These are phyloP conservation scores for Fistulifera solaris DNA, from an alignment of 108 stramenopile species.

Conservation along the genomic window DNA sequence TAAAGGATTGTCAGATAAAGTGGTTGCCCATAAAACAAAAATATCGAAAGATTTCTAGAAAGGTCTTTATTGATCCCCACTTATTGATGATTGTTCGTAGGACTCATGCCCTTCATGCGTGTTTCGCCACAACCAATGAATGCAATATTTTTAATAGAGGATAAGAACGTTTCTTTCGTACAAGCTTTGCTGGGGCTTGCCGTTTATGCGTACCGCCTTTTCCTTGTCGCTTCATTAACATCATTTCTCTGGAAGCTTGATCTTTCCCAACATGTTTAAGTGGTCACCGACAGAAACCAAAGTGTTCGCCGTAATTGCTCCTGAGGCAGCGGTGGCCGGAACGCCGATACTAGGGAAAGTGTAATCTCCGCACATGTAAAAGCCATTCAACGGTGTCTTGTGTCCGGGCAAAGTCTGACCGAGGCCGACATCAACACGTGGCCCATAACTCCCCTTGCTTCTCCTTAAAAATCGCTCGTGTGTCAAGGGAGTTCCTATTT, in stretches of 20 bases:
- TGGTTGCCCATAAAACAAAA: too few relatives aligned
- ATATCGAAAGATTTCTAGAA: too few relatives aligned
- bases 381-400: conserved; percentile 38
- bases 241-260: conserved; percentile 30
- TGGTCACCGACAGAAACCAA: conserved; percentile 40
- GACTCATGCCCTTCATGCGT: too few relatives aligned
- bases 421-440: conserved; percentile 6
- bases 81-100: too few relatives aligned
- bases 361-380: conserved; percentile 48
- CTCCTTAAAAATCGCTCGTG: conserved; percentile 86
- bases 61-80: too few relatives aligned
- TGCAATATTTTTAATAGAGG: too few relatives aligned
- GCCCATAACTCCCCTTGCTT: conserved; percentile 10
- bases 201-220: too few relatives aligned
- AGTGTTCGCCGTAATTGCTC: conserved; percentile 56
- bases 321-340: conserved; percentile 71
- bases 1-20: too few relatives aligned
- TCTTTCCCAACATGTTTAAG: conserved; percentile 44
- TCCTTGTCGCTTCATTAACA: too few relatives aligned
- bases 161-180: too few relatives aligned
- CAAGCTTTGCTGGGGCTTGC: too few relatives aligned
- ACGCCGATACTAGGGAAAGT: conserved; percentile 84
- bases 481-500: conserved; percentile 85
- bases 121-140: too few relatives aligned
- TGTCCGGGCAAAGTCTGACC: conserved; percentile 44